Evolutionary conservation across 164 flowering plant species (phyloP), one percentile per base, ranked within the genome.

Genomic region (Amborella trichopoda): DNA sequence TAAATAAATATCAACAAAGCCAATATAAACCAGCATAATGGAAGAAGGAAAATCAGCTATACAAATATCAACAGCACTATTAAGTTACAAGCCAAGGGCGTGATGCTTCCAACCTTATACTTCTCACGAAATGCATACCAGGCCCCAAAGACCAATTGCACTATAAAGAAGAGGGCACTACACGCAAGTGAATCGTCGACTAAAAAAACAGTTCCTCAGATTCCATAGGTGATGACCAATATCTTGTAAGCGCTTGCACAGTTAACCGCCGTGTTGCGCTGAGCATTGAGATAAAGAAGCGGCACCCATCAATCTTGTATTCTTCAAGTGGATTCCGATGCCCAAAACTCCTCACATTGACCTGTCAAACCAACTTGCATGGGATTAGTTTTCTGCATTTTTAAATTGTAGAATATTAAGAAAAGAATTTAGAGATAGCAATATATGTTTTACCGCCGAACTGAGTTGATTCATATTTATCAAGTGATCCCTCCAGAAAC

Each of bases 401-500:
- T n/a, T n/a, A n/a, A n/a, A n/a, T 11, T 22, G 16, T 13, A n/a
- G 20, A 34, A 24, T 59, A 24, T 46, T 13, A 19, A 38, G 41
- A 9, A 38, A 38, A 38, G 40, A 23, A 24, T 4, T n/a, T n/a
- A n/a, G n/a, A n/a, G n/a, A n/a, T n/a, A n/a, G n/a, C n/a, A n/a
- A n/a, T n/a, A n/a, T n/a, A n/a, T n/a, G n/a, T 25, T 2, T 36
- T 81, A 91, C 99, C 82, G 99, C 90, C 22, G 93, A 82, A 58
- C 82, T 78, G 42, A 91, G 96, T 56, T 80, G 65, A 67, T 91
- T 91, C 99, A 91, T 91, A 67, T 87, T 91, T 55, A 91, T 60
- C 27, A 91, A 83, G 69, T 91, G 95, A 57, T 91, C 96, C 66
- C 84, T 80, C 99, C 99, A 91, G 68, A 87, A 91, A 66, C 70